These are phyloP conservation scores for Solanum pimpinellifolium DNA, from an alignment of 257 asterid species.

Conservation along the genomic window DNA sequence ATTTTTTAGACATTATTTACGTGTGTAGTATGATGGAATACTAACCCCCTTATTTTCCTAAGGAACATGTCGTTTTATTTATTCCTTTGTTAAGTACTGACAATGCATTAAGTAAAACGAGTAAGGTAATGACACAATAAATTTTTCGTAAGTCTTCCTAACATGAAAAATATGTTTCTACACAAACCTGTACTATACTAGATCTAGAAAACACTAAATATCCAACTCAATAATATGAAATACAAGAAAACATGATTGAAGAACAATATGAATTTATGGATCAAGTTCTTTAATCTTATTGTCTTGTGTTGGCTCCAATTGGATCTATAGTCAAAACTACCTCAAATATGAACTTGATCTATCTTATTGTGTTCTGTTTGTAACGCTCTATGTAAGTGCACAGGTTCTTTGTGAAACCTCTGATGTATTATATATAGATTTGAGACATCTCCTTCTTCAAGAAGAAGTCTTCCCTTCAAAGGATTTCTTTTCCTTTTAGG, in stretches of 20 bases:
- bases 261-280: background rate
- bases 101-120: background rate
- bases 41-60: background rate
- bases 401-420: background rate
- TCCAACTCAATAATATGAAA: background rate
- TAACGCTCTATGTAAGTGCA: background rate
- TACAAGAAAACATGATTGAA: no score
- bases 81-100: background rate
- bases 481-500: no score
- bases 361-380: background rate
- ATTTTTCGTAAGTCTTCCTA: background rate
- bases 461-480: no score
- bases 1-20: no score
- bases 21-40: no score
- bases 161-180: background rate
- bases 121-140: background rate
- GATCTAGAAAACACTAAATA: background rate
- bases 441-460: no score
- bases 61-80: no score
- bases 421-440: no score
- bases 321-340: background rate
- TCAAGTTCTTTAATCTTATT: no score
- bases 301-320: background rate
- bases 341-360: background rate
- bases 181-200: no score